Evolutionary conservation across 805 yeast species (phyloP).

Genomic region (Metschnikowia corniflorae): DNA sequence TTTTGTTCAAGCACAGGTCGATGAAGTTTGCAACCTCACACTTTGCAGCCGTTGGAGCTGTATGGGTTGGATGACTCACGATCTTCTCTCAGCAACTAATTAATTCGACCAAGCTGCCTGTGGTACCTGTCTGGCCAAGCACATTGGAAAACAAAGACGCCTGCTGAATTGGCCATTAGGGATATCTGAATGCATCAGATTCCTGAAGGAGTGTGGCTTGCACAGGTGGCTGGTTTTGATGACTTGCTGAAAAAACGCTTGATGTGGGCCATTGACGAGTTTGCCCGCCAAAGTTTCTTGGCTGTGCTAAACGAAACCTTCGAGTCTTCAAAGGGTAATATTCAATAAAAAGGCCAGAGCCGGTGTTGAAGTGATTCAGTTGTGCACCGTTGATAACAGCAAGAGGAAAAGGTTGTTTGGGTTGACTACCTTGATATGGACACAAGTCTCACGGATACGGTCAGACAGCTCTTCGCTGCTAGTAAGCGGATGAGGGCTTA

Average conservation of each 20-base stretch:
- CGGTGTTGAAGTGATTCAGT: conserved; percentile 18
- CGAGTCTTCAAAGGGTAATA: conserved; percentile 35
- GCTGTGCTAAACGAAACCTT: conserved; percentile 38
- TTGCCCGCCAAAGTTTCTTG: conserved; percentile 28
- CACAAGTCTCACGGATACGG: conserved; percentile 41
- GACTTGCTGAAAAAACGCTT: conserved; percentile 27
- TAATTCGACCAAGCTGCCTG: no score
- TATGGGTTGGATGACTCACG: no score
- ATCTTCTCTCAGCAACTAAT: no score
- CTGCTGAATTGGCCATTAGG: no score
- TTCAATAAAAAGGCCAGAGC: conserved; percentile 42
- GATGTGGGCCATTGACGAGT: conserved; percentile 23
- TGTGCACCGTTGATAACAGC: conserved; percentile 31
- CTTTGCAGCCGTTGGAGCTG: no score
- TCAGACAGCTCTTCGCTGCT: conserved; percentile 32
- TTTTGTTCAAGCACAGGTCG: no score
- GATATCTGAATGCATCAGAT: no score
- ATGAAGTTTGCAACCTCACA: no score
- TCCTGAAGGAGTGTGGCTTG: no score
- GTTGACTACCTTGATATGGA: conserved; percentile 36
- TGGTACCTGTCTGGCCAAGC: no score
- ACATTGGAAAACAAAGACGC: no score
- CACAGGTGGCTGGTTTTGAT: conserved; percentile 17
- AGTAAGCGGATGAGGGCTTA: no score
- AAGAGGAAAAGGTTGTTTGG: conserved; percentile 37